These are phyloP conservation scores for Porodaedalea pini DNA, from an alignment of 1,284 basidiomycete species.

Conservation along the genomic window DNA sequence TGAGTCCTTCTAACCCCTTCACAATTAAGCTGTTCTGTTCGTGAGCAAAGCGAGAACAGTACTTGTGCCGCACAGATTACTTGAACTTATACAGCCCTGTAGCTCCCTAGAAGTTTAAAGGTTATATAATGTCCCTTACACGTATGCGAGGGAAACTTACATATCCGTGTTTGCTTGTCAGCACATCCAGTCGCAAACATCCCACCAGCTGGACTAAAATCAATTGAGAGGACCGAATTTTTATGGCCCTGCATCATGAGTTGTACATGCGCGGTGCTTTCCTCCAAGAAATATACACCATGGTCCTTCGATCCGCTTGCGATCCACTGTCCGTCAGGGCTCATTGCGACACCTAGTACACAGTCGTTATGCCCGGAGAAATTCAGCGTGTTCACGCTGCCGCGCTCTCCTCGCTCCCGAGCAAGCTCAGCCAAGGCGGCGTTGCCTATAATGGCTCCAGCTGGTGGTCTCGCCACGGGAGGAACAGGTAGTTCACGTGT, in stretches of 20 bases:
- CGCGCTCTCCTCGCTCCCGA: slow-evolving; percentile 33
- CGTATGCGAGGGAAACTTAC: slow-evolving; percentile 33
- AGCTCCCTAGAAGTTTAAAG: not conserved
- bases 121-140: not conserved
- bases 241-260: slow-evolving; percentile 88
- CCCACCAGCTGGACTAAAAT: slow-evolving; percentile 70
- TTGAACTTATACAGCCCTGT: no score
- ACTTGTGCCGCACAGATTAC: no score
- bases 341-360: slow-evolving; percentile 75
- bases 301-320: slow-evolving; percentile 90
- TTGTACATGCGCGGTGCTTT: slow-evolving; percentile 68
- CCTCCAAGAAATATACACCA: slow-evolving; percentile 86
- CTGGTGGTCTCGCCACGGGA: not conserved
- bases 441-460: not conserved
- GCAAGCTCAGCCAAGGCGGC: not conserved
- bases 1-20: no score
- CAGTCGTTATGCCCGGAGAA: slow-evolving; percentile 87
- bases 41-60: no score
- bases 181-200: slow-evolving; percentile 83
- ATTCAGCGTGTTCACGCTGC: slow-evolving; percentile 67
- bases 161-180: slow-evolving; percentile 80
- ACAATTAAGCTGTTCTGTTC: no score
- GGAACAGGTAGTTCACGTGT: not conserved
- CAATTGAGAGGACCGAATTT: slow-evolving; percentile 89
- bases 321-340: slow-evolving; percentile 83